Base-by-base conservation (phyloP, 495 filamentous ascomycete genomes). In the Talaromyces proteolyticus region DNA sequence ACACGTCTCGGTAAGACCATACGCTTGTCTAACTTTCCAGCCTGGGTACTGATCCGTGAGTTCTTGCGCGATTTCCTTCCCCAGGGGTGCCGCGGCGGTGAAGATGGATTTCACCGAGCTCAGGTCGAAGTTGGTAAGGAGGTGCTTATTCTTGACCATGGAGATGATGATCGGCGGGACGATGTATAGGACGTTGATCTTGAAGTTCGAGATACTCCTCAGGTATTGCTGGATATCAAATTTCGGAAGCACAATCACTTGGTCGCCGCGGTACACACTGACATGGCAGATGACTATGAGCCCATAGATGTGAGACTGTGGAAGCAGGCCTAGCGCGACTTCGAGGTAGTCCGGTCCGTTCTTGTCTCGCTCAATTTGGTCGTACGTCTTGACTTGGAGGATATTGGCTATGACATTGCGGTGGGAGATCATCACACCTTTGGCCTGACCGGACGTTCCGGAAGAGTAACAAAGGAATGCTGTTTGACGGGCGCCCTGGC, bases 371-470 rank as follows among this genome's bases (percentile, higher is more conserved):
- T 11, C 20, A 5, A 26, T 55, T 18, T 66, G 58, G 25, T 92
- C 85, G 51, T 68, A 81, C 7, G 72, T 61, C 18, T 58, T 52
- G 50, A 83, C 73, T 57, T 91, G 86, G 56, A 93, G 60, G 1
- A 80, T 77, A 57, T 95, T 96, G 34, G 88, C 81, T 44, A 96
- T 96, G 17, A 95, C 86, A 61, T 96, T 96, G 14, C 72, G 66
- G 64, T 95, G 91, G 11, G 88, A 85, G 52, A 96, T 89, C 89
- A 90, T 95, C 34, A 94, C 90, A 24, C 88, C 90, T 89, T 96
- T 96, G 34, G 90, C 90, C 44, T 94, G 64, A 6, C 90, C 90
- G 36, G 89, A 92, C 11, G 90, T 95, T 18, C 90, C 90, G 63
- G 85, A 89, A 0, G 88, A 93, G 62, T 91, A 95, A 73, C 90